phyloP scores from a whole-genome alignment of 2,329 filamentous ascomycete species.

The Fusarium sp. region DNA sequence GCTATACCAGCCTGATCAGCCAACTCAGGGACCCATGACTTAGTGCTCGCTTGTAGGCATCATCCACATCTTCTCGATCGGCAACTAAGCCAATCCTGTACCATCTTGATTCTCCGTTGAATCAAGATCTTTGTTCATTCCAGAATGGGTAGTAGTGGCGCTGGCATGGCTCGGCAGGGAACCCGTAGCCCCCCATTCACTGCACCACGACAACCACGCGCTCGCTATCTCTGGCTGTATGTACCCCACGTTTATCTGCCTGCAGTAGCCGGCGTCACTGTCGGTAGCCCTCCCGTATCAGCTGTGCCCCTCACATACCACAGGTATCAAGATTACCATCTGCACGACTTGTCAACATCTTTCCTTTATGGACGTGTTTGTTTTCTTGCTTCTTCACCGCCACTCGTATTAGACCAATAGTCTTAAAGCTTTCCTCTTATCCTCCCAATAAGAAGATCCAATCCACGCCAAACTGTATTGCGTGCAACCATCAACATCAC shows the following conservation, averaged over 20 bases:
- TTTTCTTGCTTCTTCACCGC: neutral
- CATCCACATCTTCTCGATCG: no score
- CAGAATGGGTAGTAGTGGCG: slow-evolving; percentile 1
- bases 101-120: neutral
- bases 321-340: neutral
- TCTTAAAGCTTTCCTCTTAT: neutral
- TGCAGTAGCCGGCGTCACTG: neutral
- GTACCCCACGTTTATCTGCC: slow-evolving; percentile 15
- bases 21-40: no score
- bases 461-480: slow-evolving; percentile 1
- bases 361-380: slow-evolving; percentile 30
- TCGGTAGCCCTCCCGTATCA: slow-evolving; percentile 29
- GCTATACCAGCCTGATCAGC: no score
- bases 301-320: slow-evolving; percentile 17
- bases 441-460: neutral
- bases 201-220: neutral
- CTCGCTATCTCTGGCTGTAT: neutral
- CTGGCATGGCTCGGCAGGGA: slow-evolving; percentile 12
- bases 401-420: neutral
- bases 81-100: no score
- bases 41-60: no score
- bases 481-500: neutral
- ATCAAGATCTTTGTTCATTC: neutral
- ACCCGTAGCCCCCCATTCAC: slow-evolving; percentile 13
- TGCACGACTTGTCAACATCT: slow-evolving; percentile 32